Percentiles rank a stretch among this genome's conserved stretches.
Conservation (phyloP, 192 early-diverging fungal genomes). For the Coemansia sp. region DNA sequence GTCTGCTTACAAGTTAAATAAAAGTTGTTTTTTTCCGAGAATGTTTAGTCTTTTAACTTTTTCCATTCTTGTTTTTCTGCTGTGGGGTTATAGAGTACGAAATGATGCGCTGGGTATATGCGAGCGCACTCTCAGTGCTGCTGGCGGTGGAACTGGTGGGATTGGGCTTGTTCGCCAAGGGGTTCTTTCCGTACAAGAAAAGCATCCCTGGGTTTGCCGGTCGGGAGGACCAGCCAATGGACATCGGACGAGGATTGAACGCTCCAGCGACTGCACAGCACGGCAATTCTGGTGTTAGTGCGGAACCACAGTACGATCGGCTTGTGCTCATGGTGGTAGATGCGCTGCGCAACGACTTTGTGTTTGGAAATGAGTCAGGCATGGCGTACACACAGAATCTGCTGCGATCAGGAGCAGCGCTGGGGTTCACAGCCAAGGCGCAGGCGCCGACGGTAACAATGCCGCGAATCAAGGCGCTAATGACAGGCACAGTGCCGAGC, state of each 20-base stretch:
- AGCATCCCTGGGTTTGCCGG: slow-evolving; percentile 64
- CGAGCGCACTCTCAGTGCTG: slow-evolving; percentile 15
- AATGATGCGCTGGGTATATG: background rate
- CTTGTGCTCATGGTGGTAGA: slow-evolving; percentile 76
- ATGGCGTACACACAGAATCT: slow-evolving; percentile 66
- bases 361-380: slow-evolving; percentile 63
- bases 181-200: slow-evolving; percentile 79
- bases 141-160: slow-evolving; percentile 60
- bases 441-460: slow-evolving; percentile 76
- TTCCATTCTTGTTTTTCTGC: background rate
- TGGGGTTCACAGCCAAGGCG: slow-evolving; percentile 50
- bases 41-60: background rate
- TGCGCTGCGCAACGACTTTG: slow-evolving; percentile 75
- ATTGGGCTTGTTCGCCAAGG: slow-evolving; percentile 64
- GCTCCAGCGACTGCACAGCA: background rate
- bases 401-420: slow-evolving; percentile 39
- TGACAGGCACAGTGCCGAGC: slow-evolving; percentile 72
- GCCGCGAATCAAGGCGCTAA: slow-evolving; percentile 79
- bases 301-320: slow-evolving; percentile 41
- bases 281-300: background rate
- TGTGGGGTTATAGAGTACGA: background rate
- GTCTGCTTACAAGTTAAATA: background rate
- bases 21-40: background rate
- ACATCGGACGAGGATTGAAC: slow-evolving; percentile 11
- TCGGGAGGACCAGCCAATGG: slow-evolving; percentile 24